These are phyloP conservation scores for Henningerozyma blattae DNA, from an alignment of 805 yeast genomes.

Conservation along the genomic window DNA sequence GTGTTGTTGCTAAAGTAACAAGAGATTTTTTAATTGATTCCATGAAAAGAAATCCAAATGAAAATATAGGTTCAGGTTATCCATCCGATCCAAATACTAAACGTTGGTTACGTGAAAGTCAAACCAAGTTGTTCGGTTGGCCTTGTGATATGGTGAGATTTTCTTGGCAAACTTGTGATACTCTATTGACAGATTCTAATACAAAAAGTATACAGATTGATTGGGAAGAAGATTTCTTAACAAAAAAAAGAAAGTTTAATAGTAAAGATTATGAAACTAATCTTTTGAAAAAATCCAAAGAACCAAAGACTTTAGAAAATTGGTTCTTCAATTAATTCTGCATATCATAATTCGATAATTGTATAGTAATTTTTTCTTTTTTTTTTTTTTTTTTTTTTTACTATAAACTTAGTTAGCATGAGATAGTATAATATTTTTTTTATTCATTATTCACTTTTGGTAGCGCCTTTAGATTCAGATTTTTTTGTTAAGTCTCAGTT, in stretches of 20 bases:
- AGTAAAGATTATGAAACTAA: not conserved
- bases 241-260: slow-evolving; percentile 16
- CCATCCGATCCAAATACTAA: slow-evolving; percentile 86
- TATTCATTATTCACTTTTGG: too few relatives aligned
- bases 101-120: slow-evolving; percentile 52
- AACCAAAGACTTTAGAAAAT: slow-evolving; percentile 16
- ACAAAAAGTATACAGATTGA: slow-evolving; percentile 39
- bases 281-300: not conserved
- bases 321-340: slow-evolving; percentile 6
- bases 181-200: slow-evolving; percentile 40
- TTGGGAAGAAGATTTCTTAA: slow-evolving; percentile 40
- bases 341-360: not conserved
- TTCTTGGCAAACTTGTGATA: slow-evolving; percentile 91
- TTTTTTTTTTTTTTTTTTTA: too few relatives aligned
- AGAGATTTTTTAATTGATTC: slow-evolving; percentile 46
- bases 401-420: too few relatives aligned
- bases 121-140: slow-evolving; percentile 84
- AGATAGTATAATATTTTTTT: too few relatives aligned
- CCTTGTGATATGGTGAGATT: slow-evolving; percentile 57
- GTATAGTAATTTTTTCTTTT: too few relatives aligned
- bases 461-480: too few relatives aligned
- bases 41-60: slow-evolving; percentile 10
- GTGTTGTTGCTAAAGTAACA: slow-evolving; percentile 93
- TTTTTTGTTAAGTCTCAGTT: too few relatives aligned
- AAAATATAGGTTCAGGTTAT: slow-evolving; percentile 78